These are phyloP conservation scores for Ilyonectria mors-panacis DNA, from an alignment of 2,329 filamentous ascomycete species.

Conservation along the genomic window DNA sequence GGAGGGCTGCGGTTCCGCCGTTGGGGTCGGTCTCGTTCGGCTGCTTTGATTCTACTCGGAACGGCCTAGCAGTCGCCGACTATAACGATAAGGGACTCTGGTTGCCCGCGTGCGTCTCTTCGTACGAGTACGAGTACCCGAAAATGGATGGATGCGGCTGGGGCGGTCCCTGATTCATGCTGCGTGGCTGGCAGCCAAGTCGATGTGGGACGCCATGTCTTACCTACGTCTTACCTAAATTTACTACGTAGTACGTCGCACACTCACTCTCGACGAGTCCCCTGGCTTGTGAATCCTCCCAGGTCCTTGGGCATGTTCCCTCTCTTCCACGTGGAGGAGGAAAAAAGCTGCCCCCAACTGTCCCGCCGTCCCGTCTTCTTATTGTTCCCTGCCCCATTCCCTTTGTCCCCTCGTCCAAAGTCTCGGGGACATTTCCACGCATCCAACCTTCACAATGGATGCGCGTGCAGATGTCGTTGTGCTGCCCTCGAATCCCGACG, in stretches of 20 bases:
- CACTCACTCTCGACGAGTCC: not conserved
- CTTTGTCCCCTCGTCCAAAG: conserved; percentile 18
- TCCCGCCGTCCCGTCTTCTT: conserved; percentile 30
- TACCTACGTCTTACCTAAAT: not conserved
- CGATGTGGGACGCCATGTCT: conserved; percentile 17
- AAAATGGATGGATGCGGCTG: not conserved
- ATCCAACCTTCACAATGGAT: conserved; percentile 37
- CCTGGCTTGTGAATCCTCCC: conserved; percentile 4
- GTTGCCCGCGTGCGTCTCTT: too few relatives aligned
- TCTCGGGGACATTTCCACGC: conserved; percentile 26
- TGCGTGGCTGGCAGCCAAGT: not conserved
- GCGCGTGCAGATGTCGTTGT: conserved; percentile 8
- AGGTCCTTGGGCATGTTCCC: not conserved
- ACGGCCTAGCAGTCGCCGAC: too few relatives aligned
- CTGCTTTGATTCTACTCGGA: too few relatives aligned
- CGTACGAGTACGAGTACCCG: not conserved
- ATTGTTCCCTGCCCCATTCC: conserved; percentile 27
- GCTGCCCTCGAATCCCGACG: conserved; percentile 51
- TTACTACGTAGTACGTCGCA: too few relatives aligned
- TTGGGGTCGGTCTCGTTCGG: too few relatives aligned
- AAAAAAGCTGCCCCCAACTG: not conserved
- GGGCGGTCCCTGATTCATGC: not conserved
- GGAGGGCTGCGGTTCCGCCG: not conserved
- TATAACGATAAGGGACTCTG: too few relatives aligned
- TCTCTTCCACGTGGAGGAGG: conserved; percentile 9